Evolutionary conservation across 495 filamentous ascomycete genomes (phyloP), one percentile per base, ranked within the genome.

Genomic region (Lophium mytilinum): DNA sequence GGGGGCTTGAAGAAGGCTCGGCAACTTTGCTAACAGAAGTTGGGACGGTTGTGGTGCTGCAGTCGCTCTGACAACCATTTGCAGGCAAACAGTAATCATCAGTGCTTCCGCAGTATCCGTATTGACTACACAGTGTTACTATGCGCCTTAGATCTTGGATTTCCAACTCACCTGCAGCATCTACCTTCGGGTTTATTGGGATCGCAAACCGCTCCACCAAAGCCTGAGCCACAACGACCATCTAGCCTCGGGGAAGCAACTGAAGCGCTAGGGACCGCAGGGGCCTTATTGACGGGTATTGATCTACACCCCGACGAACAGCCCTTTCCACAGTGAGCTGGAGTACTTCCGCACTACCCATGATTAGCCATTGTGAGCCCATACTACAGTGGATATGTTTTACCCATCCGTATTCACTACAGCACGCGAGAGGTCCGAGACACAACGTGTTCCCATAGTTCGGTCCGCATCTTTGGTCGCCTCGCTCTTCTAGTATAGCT

Each of bases 271-370:
- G 58, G 49, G 39, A 39, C 17, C 21, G n/a, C 37, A n/a, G 4
- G 50, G 21, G 50, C 35, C 52, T 37, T 51, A 24, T 62, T 50
- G 10, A 55, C 41, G 5, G 55, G 49, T 36, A 51, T 58, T 17
- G 53, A 55, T 1, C 55, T 57, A 56, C 70, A 71, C 46, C 70
- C 70, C 33, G 70, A 72, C 24, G 64, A 10, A 43, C 70, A 72
- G 9, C 70, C 70, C 36, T 63, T 66, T 24, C 69, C 70, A 53
- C 70, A 72, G 50, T 72, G 67, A n/a, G 59, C 69, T 36, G 63
- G 19, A 34, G 63, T 60, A 43, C 66, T 66, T 52, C 70, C 70
- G 50, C 70, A 72, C 64, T 65, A 33, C 8, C 41, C 15, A 12
- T 33, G 21, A 21, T 51, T 48, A 51, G 58, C 12, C 34, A n/a